Percentiles rank a stretch among this genome's conserved stretches.
phyloP scores from a whole-genome alignment of 2,329 filamentous ascomycete genomes.

The Colletotrichum caudatum region DNA sequence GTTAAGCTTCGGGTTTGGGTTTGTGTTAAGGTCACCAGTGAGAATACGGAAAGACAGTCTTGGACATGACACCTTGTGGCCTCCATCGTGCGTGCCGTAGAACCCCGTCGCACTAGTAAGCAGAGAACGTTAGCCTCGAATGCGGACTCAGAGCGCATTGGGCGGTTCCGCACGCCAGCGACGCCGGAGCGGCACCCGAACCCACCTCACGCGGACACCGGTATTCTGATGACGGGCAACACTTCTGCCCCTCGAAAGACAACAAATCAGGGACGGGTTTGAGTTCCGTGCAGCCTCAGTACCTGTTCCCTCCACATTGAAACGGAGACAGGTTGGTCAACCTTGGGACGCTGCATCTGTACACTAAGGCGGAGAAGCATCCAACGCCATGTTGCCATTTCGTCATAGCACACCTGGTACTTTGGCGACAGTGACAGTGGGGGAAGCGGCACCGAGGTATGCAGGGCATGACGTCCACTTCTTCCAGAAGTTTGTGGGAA shows the following conservation, averaged over 20 bases:
- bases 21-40: constrained; percentile 14
- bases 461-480: constrained; percentile 37
- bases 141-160: background rate
- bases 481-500: constrained; percentile 39
- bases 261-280: background rate
- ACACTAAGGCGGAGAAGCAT: background rate
- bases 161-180: constrained; percentile 23
- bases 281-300: background rate
- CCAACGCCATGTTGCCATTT: constrained; percentile 18
- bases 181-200: constrained; percentile 38
- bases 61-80: background rate
- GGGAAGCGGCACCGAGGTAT: constrained; percentile 22
- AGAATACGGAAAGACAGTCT: background rate
- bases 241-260: constrained; percentile 8
- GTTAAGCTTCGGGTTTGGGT: constrained; percentile 19
- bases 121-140: background rate
- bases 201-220: constrained; percentile 14
- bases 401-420: constrained; percentile 28
- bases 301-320: background rate
- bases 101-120: background rate
- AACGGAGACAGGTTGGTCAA: constrained; percentile 11
- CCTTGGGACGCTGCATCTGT: background rate
- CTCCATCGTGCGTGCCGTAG: background rate
- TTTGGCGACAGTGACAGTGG: constrained; percentile 22
- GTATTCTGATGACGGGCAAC: constrained; percentile 10